Evolutionary conservation across 331 rosid genomes (phyloP), one percentile per base, ranked within the genome.

Genomic region (Spiraea crenata): DNA sequence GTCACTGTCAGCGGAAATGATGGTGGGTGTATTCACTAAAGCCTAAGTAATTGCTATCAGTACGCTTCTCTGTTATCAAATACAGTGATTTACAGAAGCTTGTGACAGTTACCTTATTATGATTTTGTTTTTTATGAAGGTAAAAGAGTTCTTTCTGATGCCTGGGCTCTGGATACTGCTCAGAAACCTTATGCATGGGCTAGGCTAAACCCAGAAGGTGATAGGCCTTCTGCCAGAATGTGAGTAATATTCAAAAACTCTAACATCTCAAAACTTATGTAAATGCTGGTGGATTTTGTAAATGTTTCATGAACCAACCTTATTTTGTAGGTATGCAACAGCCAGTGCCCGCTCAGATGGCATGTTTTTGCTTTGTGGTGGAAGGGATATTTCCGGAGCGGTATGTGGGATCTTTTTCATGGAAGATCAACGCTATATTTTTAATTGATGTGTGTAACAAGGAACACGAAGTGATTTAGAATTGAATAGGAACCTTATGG

Each of bases 271-370:
- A 67, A 25, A n/a, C 19, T 77, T 42, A 35, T 49, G 46, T 31
- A 54, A 20, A 44, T 12, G 41, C 4, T 7, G 65, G 65, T 38
- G 65, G 37, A 69, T 40, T 25, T 47, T 56, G 40, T 16, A 42
- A 71, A 60, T 58, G 69, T 76, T 64, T 37, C 56, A 46, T 48
- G 45, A 72, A 50, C 65, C 46, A 70, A 59, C 77, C 81, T 68
- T 80, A 72, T 83, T 78, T 64, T 85, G 79, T 82, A 95, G 99
- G 99, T 95, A 95, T 47, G 99, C 98, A 31, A 95, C 99, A 63
- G 99, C 96, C 61, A 89, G 99, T 85, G 90, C 98, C 48, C 99
- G 99, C 65, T 85, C 99, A 78, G 99, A 95, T 85, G 99, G 99
- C 74, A 95, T 95, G 99, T 88, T 95, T 86, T 81, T 95, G 82